Conservation (phyloP, 2,329 filamentous ascomycete species). For the Penicillium griseofulvum region DNA sequence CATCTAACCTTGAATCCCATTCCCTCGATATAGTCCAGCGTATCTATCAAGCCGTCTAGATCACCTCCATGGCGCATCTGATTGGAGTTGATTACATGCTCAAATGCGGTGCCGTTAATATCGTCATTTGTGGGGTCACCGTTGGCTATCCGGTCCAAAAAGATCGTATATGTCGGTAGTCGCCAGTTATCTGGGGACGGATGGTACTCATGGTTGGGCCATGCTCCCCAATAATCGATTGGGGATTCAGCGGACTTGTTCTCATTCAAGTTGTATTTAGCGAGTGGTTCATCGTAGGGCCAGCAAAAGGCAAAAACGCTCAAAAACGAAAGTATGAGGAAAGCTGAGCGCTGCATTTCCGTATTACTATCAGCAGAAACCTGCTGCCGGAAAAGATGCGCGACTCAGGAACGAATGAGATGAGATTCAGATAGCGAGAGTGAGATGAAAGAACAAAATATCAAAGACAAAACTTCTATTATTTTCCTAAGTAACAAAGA, state of each 20-base stretch:
- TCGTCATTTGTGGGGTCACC: constrained; percentile 64
- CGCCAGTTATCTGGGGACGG: constrained; percentile 62
- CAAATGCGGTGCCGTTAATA: constrained; percentile 42
- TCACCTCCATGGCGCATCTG: constrained; percentile 65
- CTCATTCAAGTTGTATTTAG: constrained; percentile 60
- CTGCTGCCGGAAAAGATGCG: constrained; percentile 1
- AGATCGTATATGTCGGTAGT: constrained; percentile 64
- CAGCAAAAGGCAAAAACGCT: constrained; percentile 21
- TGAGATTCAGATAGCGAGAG: not conserved
- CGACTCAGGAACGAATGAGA: constrained; percentile 2
- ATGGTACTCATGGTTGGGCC: constrained; percentile 51
- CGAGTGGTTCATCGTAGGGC: constrained; percentile 51
- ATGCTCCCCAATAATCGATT: constrained; percentile 57
- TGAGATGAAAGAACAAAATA: constrained; percentile 3
- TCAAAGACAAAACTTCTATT: not conserved
- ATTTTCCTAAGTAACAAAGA: not conserved
- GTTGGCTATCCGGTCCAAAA: constrained; percentile 63
- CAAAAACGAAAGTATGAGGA: constrained; percentile 7
- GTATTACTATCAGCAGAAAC: constrained; percentile 5
- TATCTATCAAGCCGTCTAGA: constrained; percentile 56
- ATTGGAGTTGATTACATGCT: constrained; percentile 59
- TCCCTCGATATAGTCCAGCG: constrained; percentile 62
- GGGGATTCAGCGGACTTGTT: constrained; percentile 56
- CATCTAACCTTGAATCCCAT: constrained; percentile 59
- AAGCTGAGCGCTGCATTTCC: constrained; percentile 7